Conservation (phyloP, 805 yeast species). For the Metschnikowia borealis region DNA sequence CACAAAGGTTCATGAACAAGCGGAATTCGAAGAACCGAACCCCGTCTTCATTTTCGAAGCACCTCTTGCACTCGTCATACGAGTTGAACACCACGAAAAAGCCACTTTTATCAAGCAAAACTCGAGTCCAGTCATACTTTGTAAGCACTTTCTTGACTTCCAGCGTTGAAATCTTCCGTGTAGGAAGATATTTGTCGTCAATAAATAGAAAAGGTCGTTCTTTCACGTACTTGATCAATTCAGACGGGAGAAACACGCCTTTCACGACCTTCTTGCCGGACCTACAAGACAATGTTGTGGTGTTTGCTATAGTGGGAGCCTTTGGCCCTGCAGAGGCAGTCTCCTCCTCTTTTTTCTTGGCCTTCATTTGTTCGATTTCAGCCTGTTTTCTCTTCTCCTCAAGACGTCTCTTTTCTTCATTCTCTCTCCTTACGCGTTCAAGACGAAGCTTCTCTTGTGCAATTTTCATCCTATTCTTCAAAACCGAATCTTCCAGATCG, state of each 20-base stretch:
- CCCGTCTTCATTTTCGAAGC: slow-evolving; percentile 62
- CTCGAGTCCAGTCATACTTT: slow-evolving; percentile 62
- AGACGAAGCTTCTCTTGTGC: slow-evolving; percentile 29
- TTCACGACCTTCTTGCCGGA: slow-evolving; percentile 27
- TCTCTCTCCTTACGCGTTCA: slow-evolving; percentile 25
- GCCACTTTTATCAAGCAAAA: slow-evolving; percentile 61
- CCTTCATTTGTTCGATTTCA: background rate
- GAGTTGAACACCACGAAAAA: slow-evolving; percentile 68
- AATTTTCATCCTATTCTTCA: slow-evolving; percentile 25
- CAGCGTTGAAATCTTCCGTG: slow-evolving; percentile 44
- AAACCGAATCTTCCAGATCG: slow-evolving; percentile 37
- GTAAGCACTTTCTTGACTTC: slow-evolving; percentile 59
- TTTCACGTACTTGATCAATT: slow-evolving; percentile 46
- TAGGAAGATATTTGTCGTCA: slow-evolving; percentile 46
- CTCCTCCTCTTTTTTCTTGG: slow-evolving; percentile 6
- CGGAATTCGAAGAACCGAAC: slow-evolving; percentile 43
- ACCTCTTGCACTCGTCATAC: slow-evolving; percentile 52
- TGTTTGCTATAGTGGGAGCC: slow-evolving; percentile 22
- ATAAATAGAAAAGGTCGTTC: slow-evolving; percentile 58
- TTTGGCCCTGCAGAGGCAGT: background rate
- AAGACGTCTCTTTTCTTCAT: slow-evolving; percentile 2
- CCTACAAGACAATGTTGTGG: slow-evolving; percentile 32
- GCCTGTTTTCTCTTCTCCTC: background rate
- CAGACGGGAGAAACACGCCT: slow-evolving; percentile 45
- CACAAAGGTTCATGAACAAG: slow-evolving; percentile 55